Conservation (phyloP, 495 filamentous ascomycete genomes). For the Thozetella sp. region DNA sequence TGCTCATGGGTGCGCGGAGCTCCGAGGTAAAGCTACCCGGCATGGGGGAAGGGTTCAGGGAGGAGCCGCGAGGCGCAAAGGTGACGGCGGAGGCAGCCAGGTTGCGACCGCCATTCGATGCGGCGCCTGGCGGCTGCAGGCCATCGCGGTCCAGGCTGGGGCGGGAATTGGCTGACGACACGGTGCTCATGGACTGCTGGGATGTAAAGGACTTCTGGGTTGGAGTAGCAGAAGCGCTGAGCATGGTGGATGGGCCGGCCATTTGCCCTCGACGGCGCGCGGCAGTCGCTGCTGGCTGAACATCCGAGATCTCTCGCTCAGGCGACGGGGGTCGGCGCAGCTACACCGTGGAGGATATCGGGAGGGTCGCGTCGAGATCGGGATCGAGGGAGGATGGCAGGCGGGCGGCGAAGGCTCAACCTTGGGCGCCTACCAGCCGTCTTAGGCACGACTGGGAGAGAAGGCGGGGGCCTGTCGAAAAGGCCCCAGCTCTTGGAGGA, state of each 20-base stretch:
- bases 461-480: background rate
- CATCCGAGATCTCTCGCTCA: conserved; percentile 18
- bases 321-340: background rate
- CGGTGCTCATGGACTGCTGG: conserved; percentile 50
- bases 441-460: background rate
- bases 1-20: conserved; percentile 68
- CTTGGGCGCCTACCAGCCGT: background rate
- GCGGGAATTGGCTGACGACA: conserved; percentile 36
- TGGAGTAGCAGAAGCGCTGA: conserved; percentile 68
- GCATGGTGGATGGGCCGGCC: conserved; percentile 59
- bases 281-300: conserved; percentile 19
- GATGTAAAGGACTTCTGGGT: conserved; percentile 68
- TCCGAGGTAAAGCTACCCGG: conserved; percentile 95
- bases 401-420: conserved; percentile 1
- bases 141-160: conserved; percentile 57
- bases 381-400: background rate
- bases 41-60: conserved; percentile 67
- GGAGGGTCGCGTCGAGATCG: background rate
- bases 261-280: conserved; percentile 46
- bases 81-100: conserved; percentile 63
- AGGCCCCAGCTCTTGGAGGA: background rate
- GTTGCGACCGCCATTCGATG: conserved; percentile 35
- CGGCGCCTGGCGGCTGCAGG: conserved; percentile 36
- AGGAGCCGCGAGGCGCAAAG: conserved; percentile 63
- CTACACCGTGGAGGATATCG: background rate